Evolutionary conservation across 148 eudicot genomes (phyloP), one percentile per base, ranked within the genome.

Genomic region (Rhododendron ferrugineum): DNA sequence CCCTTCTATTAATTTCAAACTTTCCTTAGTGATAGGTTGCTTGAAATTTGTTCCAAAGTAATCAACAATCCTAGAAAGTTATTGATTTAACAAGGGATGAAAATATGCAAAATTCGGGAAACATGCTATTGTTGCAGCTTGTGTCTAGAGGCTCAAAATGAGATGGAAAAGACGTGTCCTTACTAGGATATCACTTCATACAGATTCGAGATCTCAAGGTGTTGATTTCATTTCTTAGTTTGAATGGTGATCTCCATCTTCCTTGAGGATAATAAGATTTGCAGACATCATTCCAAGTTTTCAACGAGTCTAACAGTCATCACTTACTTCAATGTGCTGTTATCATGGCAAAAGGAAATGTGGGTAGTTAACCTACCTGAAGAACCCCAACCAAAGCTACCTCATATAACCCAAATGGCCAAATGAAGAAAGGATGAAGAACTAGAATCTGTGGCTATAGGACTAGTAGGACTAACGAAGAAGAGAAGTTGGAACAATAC

Each of bases 281-380:
- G 23, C 46, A 80, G 11, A 52, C 64, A 32, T 16, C 26, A 32
- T 49, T 77, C 49, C n/a, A 42, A 42, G 28, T 15, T 32, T 46
- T 9, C 30, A 37, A 46, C 34, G 47, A 22, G 81, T 46, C 7
- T 78, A 52, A 16, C 9, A 60, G 66, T 83, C 42, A 52, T 84
- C 50, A 73, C 75, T 84, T 83, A 34, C 81, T 84, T 83, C 22
- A 73, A 72, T 77, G 26, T 18, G 47, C 26, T 42, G 6, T 42
- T 42, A 72, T 34, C 6, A 28, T n/a, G 73, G 34, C 73, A 26
- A 66, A 66, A 66, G 34, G 14, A 66, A 66, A 66, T 66, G 34
- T 34, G 77, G 77, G 42, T 72, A 32, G 40, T 34, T 32, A 13
- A 72, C 77, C 22, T 32, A 72, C 37, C 77, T 32, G 10, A 26